Evolutionary conservation across 2,329 filamentous ascomycete species (phyloP), one percentile per base, ranked within the genome.

Genomic region (Dothistroma pini): DNA sequence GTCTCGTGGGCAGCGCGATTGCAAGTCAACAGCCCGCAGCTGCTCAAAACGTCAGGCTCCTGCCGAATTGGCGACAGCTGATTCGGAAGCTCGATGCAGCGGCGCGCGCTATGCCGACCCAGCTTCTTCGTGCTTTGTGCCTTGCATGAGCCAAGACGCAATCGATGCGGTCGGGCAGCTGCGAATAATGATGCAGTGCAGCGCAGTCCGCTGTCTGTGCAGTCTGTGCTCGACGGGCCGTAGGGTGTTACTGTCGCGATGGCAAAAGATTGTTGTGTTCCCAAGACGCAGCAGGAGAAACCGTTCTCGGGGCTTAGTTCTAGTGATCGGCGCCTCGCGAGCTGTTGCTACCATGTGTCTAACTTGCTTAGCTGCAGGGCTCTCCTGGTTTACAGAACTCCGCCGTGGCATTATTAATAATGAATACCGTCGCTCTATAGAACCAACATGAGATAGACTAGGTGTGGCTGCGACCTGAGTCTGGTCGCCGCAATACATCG

Each of bases 211-310:
- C 48, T 51, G 48, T 51, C 48, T 11, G 19, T 12, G 21, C 29
- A 31, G 9, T 16, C 21, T 11, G 21, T 51, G 41, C 41, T 16
- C 9, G 4, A n/a, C 48, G 48, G 51, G 51, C 51, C 51, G 51
- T 29, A 53, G 29, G 31, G 29, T 53, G 51, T 53, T 29, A 53
- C 12, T 35, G 51, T 53, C 51, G 51, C 51, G 51, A 53, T 25
- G 51, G 51, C 14, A 21, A 29, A n/a, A 21, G 51, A 32, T 25
- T 31, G 48, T 31, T 52, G 49, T 52, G 49, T 31, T 16, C 14
- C 29, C 51, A 8, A 21, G 29, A 9, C 14, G 47, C 21, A 11
- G 47, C 7, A 25, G 48, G 41, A 44, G 41, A 44, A 44, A 44
- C 41, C n/a, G 41, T 44, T 19, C 25, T 29, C 41, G 11, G 41